Conservation (phyloP, 768 basidiomycete species). For the Asterophora lycoperdoides region DNA sequence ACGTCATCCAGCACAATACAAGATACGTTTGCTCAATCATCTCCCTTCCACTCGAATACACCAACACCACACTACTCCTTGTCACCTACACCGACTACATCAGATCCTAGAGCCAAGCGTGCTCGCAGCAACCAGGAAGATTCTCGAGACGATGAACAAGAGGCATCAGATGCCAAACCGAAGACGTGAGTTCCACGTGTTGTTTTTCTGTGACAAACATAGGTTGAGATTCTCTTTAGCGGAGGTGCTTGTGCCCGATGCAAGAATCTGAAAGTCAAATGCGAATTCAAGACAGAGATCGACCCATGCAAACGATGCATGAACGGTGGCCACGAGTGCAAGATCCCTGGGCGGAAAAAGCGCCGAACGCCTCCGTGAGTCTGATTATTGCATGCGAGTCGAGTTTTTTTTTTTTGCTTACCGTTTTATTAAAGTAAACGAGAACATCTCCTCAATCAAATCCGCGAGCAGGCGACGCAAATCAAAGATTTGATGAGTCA, state of each 20-base stretch:
- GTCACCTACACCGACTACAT: constrained; percentile 6
- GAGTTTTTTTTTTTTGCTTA: neutral
- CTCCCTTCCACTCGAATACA: neutral
- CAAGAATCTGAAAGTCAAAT: constrained; percentile 66
- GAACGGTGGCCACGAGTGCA: constrained; percentile 66
- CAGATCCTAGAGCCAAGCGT: constrained; percentile 33
- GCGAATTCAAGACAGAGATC: constrained; percentile 67
- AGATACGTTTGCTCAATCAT: constrained; percentile 22
- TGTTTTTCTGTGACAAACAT: neutral
- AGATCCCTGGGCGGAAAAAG: constrained; percentile 82
- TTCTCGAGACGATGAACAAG: constrained; percentile 31
- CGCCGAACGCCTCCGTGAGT: constrained; percentile 75
- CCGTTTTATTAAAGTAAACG: constrained; percentile 52
- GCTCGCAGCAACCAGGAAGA: constrained; percentile 31
- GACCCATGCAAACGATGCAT: constrained; percentile 76
- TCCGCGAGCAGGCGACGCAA: constrained; percentile 67
- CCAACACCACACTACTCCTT: constrained; percentile 22
- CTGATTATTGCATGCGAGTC: no score
- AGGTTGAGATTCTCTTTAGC: constrained; percentile 11
- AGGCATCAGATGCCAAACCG: constrained; percentile 32
- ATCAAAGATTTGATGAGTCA: constrained; percentile 70
- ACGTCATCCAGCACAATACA: constrained; percentile 27
- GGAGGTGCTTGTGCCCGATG: constrained; percentile 67
- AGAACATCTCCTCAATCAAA: constrained; percentile 72
- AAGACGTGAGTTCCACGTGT: constrained; percentile 38